A percentile compares a stretch with the other conserved stretches of the same genome.
phyloP scores from a whole-genome alignment of 2,329 filamentous ascomycete species.

The Cadophora sp. region DNA sequence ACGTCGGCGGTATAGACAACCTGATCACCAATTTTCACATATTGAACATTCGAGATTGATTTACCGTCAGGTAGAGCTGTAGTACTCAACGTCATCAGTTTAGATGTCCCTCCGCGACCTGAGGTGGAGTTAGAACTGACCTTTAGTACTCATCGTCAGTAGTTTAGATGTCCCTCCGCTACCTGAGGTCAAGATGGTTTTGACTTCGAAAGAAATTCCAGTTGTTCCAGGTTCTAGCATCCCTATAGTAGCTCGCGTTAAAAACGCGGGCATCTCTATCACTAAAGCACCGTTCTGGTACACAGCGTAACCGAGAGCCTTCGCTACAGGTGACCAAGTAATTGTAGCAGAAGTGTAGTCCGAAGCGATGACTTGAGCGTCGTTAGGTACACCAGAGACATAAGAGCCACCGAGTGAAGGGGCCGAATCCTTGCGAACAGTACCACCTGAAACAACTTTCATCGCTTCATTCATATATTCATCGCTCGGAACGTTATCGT shows the following conservation, averaged over 20 bases:
- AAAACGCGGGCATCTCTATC: conserved; percentile 7
- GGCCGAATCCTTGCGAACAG: background rate
- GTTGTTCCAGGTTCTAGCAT: background rate
- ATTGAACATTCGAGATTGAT: background rate
- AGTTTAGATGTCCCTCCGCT: background rate
- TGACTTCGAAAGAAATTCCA: conserved; percentile 6
- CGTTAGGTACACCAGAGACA: background rate
- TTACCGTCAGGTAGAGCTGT: background rate
- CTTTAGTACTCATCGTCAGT: conserved; percentile 5
- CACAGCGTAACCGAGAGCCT: background rate
- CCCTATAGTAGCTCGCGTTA: conserved; percentile 3
- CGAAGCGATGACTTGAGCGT: background rate
- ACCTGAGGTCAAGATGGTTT: background rate
- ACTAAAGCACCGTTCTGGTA: conserved; percentile 1
- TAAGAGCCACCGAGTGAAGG: background rate
- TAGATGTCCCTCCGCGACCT: background rate
- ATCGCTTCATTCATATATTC: conserved; percentile 27
- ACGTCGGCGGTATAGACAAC: conserved; percentile 13
- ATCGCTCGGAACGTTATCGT: conserved; percentile 27
- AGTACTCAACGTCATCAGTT: background rate
- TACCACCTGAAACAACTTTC: conserved; percentile 13
- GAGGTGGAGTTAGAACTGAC: too few relatives aligned
- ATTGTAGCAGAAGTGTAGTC: background rate
- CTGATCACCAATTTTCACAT: background rate
- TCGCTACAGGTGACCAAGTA: conserved; percentile 1